Percentiles rank a stretch among this genome's conserved stretches.
Evolutionary conservation across 345 rosid species (phyloP).

Genomic region (Gynandropsis gynandra): DNA sequence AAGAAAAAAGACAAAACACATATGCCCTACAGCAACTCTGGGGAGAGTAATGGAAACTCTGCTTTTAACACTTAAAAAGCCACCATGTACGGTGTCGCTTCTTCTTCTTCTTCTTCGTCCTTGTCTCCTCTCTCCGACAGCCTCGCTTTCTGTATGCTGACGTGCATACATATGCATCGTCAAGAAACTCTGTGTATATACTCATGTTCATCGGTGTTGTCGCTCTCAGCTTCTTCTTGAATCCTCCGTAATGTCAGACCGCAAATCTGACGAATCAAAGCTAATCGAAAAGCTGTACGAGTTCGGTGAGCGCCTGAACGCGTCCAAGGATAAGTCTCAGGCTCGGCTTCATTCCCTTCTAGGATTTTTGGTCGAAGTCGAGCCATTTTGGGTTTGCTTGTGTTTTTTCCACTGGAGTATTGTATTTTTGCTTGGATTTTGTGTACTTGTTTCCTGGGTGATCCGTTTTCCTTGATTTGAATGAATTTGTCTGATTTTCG

Average conservation of each 20-base stretch:
- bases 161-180: conserved; percentile 4
- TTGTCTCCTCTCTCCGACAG: conserved; percentile 16
- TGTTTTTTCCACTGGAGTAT: neutral
- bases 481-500: neutral
- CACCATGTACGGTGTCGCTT: conserved; percentile 19
- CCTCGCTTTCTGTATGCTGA: neutral
- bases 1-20: neutral
- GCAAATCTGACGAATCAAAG: conserved; percentile 41
- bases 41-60: too few relatives aligned
- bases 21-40: neutral
- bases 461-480: neutral
- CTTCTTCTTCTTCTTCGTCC: neutral
- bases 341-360: conserved; percentile 23
- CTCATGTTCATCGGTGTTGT: conserved; percentile 16
- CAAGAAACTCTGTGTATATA: conserved; percentile 10
- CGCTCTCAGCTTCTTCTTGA: conserved; percentile 26
- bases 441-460: neutral
- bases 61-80: conserved; percentile 5
- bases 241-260: conserved; percentile 34
- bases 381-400: neutral
- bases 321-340: conserved; percentile 88
- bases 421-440: conserved; percentile 5
- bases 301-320: conserved; percentile 80
- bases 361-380: conserved; percentile 25
- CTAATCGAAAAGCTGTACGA: conserved; percentile 89